Base-by-base conservation (phyloP, 2,329 filamentous ascomycete genomes). In the Trichoderma asperellum region DNA sequence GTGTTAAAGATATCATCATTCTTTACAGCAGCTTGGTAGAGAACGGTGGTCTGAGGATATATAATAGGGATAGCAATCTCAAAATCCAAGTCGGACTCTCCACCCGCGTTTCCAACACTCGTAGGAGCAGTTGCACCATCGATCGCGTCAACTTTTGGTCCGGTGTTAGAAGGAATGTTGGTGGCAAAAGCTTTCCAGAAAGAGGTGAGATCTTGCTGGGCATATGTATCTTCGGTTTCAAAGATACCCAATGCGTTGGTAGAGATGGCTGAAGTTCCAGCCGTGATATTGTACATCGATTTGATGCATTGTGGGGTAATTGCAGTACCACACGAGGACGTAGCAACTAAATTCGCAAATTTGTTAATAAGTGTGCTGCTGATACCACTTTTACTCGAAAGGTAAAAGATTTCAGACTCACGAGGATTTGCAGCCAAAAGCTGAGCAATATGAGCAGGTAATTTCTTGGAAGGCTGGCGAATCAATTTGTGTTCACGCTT, bases 301-400 rank as follows among this genome's bases (percentile, higher is more conserved):
- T 82, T 81, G 62, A 88, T 80, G 73, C 88, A 90, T 53, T 82
- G 81, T 0, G 87, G 86, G 0, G 86, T 89, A 71, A 89, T 87
- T 73, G 84, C 83, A 16, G 78, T 76, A 72, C 86, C 83, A 74
- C 88, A 90, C 32, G 66, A 55, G 5, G 55, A 21, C 4, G 68
- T 73, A 18, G 60, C 72, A 58, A 37, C 43, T 21, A 21, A 8
- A 18, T 29, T 47, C 11, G 2, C 27, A 27, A 18, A 10, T 12
- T 12, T 18, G 12, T 69, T 24, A 69, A 60, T 40, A n/a, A n/a
- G 34, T n/a, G 1, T 1, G 3, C 11, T 24, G 6, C 5, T 2
- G 14, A 55, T 11, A 10, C 12, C 47, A 11, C n/a, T 0, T n/a
- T 6, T 10, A 12, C 12, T 14, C 4, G 1, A 4, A 12, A 12